Conservation (phyloP, 164 flowering plant species). For the Protea cynaroides region DNA sequence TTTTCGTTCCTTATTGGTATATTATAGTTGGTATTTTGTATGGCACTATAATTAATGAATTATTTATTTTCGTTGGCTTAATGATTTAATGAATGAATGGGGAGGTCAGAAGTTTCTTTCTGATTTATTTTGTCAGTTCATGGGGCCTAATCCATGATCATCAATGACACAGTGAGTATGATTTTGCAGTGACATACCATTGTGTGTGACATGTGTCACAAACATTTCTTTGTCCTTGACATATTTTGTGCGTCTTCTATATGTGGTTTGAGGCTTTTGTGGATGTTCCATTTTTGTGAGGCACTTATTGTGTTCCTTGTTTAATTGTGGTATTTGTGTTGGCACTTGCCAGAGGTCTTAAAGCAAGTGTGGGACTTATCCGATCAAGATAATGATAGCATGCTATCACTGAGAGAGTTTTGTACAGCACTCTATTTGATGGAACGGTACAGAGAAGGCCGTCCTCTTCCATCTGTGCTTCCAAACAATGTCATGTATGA, state of each 20-base stretch:
- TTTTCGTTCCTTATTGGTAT: too few species aligned
- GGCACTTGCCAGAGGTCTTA: conserved; percentile 62
- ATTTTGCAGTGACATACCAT: too few species aligned
- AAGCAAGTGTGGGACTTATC: conserved; percentile 99
- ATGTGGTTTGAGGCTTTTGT: not conserved
- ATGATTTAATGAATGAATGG: too few species aligned
- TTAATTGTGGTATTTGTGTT: conserved; percentile 11
- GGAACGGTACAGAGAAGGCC: conserved; percentile 93
- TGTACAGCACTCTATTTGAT: conserved; percentile 88
- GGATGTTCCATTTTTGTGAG: not conserved
- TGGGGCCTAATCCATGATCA: too few species aligned
- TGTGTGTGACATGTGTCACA: too few species aligned
- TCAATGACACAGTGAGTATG: too few species aligned
- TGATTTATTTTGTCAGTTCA: too few species aligned
- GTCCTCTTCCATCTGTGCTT: conserved; percentile 73
- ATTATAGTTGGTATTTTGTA: too few species aligned
- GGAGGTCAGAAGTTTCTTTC: too few species aligned
- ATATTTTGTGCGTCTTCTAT: not conserved
- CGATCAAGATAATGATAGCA: conserved; percentile 94
- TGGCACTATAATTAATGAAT: too few species aligned
- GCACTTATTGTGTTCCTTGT: not conserved
- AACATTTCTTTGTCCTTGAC: not conserved
- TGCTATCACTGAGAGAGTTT: conserved; percentile 90
- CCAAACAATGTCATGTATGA: conserved; percentile 62
- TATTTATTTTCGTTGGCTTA: too few species aligned